These are phyloP conservation scores for Ceratocystis colombiana DNA, from an alignment of 2,329 filamentous ascomycete genomes.

Conservation along the genomic window DNA sequence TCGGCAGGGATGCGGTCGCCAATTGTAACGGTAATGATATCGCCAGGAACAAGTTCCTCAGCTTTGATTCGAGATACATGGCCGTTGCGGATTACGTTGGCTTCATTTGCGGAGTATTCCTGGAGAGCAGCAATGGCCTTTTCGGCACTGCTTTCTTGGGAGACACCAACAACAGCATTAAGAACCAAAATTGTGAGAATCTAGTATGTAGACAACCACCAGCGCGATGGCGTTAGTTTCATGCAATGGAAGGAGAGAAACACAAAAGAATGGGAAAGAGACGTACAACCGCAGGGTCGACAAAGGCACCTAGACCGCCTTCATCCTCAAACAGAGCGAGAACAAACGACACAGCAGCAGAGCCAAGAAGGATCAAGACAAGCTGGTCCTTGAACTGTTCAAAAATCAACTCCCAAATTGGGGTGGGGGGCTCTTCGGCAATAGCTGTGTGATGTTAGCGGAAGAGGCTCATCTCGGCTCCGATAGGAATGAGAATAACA, in stretches of 20 bases:
- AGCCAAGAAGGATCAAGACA: slow-evolving; percentile 86
- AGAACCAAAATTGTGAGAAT: slow-evolving; percentile 95
- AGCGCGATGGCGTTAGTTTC: neutral
- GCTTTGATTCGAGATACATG: slow-evolving; percentile 75
- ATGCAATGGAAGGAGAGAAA: neutral
- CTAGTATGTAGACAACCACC: slow-evolving; percentile 36
- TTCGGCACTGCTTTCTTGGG: slow-evolving; percentile 96
- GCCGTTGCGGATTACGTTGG: slow-evolving; percentile 75
- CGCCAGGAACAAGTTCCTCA: slow-evolving; percentile 92
- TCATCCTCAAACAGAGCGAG: slow-evolving; percentile 87
- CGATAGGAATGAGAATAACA: neutral
- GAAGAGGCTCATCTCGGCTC: too few species aligned
- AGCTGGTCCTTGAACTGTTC: slow-evolving; percentile 99
- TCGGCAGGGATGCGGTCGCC: slow-evolving; percentile 92
- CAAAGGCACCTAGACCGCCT: slow-evolving; percentile 92
- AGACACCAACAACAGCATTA: slow-evolving; percentile 94
- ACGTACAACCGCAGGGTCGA: slow-evolving; percentile 87
- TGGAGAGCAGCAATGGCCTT: slow-evolving; percentile 96
- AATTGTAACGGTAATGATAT: slow-evolving; percentile 77
- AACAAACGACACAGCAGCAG: slow-evolving; percentile 85
- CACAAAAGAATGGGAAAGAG: neutral
- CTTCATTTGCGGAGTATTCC: slow-evolving; percentile 97
- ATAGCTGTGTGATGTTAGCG: slow-evolving; percentile 38
- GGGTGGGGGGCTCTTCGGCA: slow-evolving; percentile 85
- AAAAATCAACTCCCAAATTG: slow-evolving; percentile 88